Evolutionary conservation across 73 alveolate genomes (phyloP), one percentile per base, ranked within the genome.

Genomic region (Paramecium primaurelia): DNA sequence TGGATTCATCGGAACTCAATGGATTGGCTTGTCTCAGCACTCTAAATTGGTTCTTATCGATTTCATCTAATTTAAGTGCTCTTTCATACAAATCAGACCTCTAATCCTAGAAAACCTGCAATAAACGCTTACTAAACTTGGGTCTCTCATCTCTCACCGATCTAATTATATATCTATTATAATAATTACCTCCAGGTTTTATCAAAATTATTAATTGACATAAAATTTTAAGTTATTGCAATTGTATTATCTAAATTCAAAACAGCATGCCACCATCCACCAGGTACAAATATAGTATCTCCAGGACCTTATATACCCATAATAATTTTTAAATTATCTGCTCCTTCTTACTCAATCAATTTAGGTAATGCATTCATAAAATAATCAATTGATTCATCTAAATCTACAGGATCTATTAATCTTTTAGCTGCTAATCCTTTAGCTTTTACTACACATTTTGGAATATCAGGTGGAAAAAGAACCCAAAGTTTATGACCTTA

Each of bases 221-320:
- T 89, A 40, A 71, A 89, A 47, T 89, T 89, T 73, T 89, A 58
- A 37, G 97, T 94, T 77, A 97, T 93, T 0, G 99, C 99, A n/a
- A 97, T 87, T 1, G 99, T 96, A 71, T 97, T 96, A 86, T 96
- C 98, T 58, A 97, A 86, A 92, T 97, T 97, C 54, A 97, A 88
- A 26, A 97, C 99, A 14, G 98, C 98, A 94, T 97, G 99, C 99
- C 99, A 97, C 99, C 99, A 97, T 58, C 94, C 93, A 6, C 99
- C 99, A 1, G 99, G 99, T 1, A 97, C 97, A 71, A 92, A 97
- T 49, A 96, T 93, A 18, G 98, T 95, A 88, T 97, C 99, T 28
- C 98, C 98, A 26, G 97, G 99, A 47, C 95, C 86, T 68, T 94
- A 92, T 11, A 95, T 92, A 58, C 77, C 30, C 91, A 92, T 91